A percentile compares a stretch with the other conserved stretches of the same genome.
These are phyloP conservation scores for Tillandsia fasciculata DNA, from an alignment of 176 grass and related monocot genomes.

Conservation along the genomic window DNA sequence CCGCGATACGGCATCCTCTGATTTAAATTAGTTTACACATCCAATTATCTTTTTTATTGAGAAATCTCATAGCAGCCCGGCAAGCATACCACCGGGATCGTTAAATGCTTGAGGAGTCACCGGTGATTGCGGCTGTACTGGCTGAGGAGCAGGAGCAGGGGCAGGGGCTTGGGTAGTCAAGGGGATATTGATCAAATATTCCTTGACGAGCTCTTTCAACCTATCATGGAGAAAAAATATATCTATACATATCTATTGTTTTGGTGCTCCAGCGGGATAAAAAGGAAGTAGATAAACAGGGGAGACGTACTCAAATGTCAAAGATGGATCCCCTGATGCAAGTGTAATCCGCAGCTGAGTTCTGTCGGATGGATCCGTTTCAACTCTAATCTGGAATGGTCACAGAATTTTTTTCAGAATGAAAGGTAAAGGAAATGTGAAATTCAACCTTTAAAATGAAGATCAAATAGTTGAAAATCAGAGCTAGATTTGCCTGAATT, in stretches of 20 bases:
- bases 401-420: background rate
- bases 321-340: constrained; percentile 75
- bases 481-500: background rate
- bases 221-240: constrained; percentile 19
- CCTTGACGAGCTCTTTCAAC: constrained; percentile 94
- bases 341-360: constrained; percentile 87
- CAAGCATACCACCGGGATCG: constrained; percentile 89
- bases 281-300: constrained; percentile 7
- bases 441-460: background rate
- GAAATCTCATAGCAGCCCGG: constrained; percentile 63
- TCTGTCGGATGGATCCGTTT: constrained; percentile 96
- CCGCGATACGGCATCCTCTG: constrained; percentile 30
- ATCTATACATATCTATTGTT: constrained; percentile 7
- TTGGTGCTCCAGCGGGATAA: background rate
- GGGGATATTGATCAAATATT: constrained; percentile 68
- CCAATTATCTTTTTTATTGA: constrained; percentile 10
- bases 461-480: background rate
- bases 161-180: constrained; percentile 15
- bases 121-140: constrained; percentile 44
- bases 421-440: background rate
- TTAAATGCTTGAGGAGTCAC: constrained; percentile 41
- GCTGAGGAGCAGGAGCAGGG: background rate
- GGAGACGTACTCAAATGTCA: constrained; percentile 79
- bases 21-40: constrained; percentile 34
- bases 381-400: constrained; percentile 61